Conservation (phyloP, 2,329 filamentous ascomycete species). For the Plenodomus tracheiphilus region DNA sequence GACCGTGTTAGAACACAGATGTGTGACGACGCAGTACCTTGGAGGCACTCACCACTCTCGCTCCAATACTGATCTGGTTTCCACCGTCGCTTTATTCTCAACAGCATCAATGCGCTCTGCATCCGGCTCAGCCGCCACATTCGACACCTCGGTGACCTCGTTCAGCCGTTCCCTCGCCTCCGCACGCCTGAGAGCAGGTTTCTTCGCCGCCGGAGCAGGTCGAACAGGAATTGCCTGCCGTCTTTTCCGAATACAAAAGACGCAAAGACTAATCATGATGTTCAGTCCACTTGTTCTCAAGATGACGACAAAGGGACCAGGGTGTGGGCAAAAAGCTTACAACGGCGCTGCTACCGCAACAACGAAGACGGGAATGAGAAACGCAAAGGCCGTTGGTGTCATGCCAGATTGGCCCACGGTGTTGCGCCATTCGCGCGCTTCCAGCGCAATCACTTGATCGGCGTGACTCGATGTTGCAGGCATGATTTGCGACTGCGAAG, state of each 20-base stretch:
- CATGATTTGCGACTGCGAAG: conserved; percentile 6
- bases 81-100: conserved; percentile 6
- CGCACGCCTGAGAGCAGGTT: conserved; percentile 20
- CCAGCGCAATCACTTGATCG: conserved; percentile 4
- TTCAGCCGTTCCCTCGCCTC: conserved; percentile 26
- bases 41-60: conserved; percentile 29
- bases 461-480: conserved; percentile 12
- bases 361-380: conserved; percentile 33
- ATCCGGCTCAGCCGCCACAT: not conserved
- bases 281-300: conserved; percentile 1
- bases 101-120: not conserved
- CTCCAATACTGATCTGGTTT: conserved; percentile 24
- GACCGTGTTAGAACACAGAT: conserved; percentile 6
- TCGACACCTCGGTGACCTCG: conserved; percentile 24
- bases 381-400: conserved; percentile 33
- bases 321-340: conserved; percentile 19
- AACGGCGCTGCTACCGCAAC: conserved; percentile 33
- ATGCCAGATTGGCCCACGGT: conserved; percentile 24
- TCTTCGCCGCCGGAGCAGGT: conserved; percentile 11
- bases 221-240: conserved; percentile 8
- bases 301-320: not conserved
- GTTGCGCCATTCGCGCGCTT: conserved; percentile 16
- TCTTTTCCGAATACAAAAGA: conserved; percentile 25
- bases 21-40: not conserved
- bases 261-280: conserved; percentile 19